These are phyloP conservation scores for Lactarius akahatsu DNA, from an alignment of 768 basidiomycete species.

Conservation along the genomic window DNA sequence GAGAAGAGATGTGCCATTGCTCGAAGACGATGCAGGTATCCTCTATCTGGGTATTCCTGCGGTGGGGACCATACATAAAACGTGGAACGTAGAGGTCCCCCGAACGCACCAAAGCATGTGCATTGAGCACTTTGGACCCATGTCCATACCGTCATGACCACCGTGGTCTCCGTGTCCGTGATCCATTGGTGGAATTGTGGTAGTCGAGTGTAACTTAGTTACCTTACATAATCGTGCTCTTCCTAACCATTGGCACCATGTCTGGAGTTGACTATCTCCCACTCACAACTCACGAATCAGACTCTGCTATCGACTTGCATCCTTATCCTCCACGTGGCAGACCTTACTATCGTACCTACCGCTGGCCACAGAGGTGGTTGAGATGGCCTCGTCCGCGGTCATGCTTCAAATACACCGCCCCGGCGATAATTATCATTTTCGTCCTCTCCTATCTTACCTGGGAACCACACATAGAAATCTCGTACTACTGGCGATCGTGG, in stretches of 20 bases:
- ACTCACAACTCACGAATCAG: constrained; percentile 4
- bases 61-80: neutral
- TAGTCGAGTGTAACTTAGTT: neutral
- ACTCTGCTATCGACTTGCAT: neutral
- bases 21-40: constrained; percentile 81
- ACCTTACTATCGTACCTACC: neutral
- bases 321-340: constrained; percentile 10
- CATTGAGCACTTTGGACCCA: constrained; percentile 59
- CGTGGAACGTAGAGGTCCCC: neutral
- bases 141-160: constrained; percentile 42
- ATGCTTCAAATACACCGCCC: constrained; percentile 23
- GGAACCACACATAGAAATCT: constrained; percentile 84
- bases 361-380: neutral
- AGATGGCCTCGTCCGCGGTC: constrained; percentile 15
- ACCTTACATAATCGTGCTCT: neutral
- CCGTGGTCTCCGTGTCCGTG: constrained; percentile 32
- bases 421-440: constrained; percentile 26
- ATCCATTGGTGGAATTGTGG: constrained; percentile 31
- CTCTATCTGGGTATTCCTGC: constrained; percentile 73
- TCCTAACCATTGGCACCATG: constrained; percentile 2
- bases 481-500: constrained; percentile 78
- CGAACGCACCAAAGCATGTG: constrained; percentile 72
- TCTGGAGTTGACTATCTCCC: constrained; percentile 4
- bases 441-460: constrained; percentile 39
- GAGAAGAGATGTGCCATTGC: constrained; percentile 70